Evolutionary conservation across 306 rosid genomes (phyloP).

Genomic region (Hippophae gyantsensis): DNA sequence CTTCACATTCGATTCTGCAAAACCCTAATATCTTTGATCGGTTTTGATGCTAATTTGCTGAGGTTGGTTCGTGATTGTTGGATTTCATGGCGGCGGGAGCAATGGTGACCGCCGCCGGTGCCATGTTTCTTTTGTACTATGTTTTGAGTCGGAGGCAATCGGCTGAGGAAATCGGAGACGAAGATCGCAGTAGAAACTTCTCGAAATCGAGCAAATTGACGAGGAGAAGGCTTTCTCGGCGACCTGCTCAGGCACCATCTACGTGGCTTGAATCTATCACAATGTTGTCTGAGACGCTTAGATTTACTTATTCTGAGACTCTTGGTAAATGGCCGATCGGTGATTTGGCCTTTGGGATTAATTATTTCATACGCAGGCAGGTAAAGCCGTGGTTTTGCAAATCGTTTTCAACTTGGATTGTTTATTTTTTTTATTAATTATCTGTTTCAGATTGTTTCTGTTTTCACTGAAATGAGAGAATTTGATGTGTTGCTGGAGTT

Average conservation of each 20-base stretch:
- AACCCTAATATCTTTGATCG: too few relatives aligned
- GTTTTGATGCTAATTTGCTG: background rate
- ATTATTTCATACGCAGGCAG: constrained; percentile 89
- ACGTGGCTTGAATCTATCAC: constrained; percentile 69
- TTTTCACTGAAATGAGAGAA: background rate
- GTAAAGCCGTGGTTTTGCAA: constrained; percentile 17
- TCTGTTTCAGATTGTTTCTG: background rate
- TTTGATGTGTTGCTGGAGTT: constrained; percentile 3
- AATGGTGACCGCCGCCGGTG: constrained; percentile 95
- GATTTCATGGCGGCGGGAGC: constrained; percentile 80
- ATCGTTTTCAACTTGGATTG: background rate
- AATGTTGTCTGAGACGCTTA: constrained; percentile 72
- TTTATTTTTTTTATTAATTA: background rate
- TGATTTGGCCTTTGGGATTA: constrained; percentile 95
- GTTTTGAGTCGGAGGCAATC: constrained; percentile 40
- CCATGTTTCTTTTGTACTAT: constrained; percentile 58
- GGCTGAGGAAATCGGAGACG: constrained; percentile 28
- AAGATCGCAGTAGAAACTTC: constrained; percentile 35
- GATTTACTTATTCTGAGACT: constrained; percentile 85
- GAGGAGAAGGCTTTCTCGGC: constrained; percentile 56
- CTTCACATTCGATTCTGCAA: too few relatives aligned
- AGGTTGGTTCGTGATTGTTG: background rate
- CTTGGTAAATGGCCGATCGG: constrained; percentile 97
- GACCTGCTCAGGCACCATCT: constrained; percentile 97
- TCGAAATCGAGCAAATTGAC: constrained; percentile 55